Conservation (phyloP, 2,329 filamentous ascomycete species). For the Fusarium scirpi region DNA sequence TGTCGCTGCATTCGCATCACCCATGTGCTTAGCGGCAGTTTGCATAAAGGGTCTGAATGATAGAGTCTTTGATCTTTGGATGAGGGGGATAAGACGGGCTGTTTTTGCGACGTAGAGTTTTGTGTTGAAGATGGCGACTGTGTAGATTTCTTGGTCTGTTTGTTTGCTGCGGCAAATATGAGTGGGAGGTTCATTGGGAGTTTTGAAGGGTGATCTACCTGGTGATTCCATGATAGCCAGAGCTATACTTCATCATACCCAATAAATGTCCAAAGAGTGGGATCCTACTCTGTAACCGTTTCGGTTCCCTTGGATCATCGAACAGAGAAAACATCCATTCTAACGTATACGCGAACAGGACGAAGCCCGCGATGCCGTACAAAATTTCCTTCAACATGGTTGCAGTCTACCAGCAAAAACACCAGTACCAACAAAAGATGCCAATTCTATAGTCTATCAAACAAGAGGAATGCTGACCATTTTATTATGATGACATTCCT, state of each 20-base stretch:
- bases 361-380: slow-evolving; percentile 18
- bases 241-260: slow-evolving; percentile 33
- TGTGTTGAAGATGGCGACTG: slow-evolving; percentile 43
- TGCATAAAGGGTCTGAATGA: slow-evolving; percentile 49
- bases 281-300: slow-evolving; percentile 23
- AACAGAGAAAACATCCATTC: slow-evolving; percentile 35
- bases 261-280: slow-evolving; percentile 39
- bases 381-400: slow-evolving; percentile 36
- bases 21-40: slow-evolving; percentile 29
- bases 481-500: background rate
- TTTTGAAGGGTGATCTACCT: slow-evolving; percentile 6
- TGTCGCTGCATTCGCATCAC: slow-evolving; percentile 7
- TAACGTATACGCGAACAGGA: slow-evolving; percentile 28
- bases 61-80: slow-evolving; percentile 45
- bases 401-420: background rate
- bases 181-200: accelerated
- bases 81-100: slow-evolving; percentile 41
- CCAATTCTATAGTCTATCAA: background rate
- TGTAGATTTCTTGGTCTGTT: slow-evolving; percentile 46
- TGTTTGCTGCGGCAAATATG: background rate
- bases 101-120: slow-evolving; percentile 49
- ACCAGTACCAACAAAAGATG: background rate
- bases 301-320: slow-evolving; percentile 39
- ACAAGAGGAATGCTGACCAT: background rate
- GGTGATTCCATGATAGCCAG: slow-evolving; percentile 30